Evolutionary conservation across 2,329 filamentous ascomycete species (phyloP), one percentile per base, ranked within the genome.

Genomic region (Diplodia corticola): DNA sequence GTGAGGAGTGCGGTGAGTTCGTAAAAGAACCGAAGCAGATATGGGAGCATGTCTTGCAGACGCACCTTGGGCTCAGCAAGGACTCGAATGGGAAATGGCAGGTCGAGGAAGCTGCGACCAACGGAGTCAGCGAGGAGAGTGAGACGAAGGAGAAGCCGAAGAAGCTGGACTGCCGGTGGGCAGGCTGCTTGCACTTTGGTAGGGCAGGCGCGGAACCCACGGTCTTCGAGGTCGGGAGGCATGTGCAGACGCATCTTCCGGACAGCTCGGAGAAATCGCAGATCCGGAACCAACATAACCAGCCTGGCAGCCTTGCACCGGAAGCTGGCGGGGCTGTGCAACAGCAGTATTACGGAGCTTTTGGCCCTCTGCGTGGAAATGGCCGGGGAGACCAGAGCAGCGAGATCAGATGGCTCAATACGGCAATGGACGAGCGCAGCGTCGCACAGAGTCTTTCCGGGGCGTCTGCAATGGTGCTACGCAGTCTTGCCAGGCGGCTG

Each of bases 381-480:
- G 71, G 72, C n/a, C 76, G 64, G 6, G 69, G 72, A 12, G 35
- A 66, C 33, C 35, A 40, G 60, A 44, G 24, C 54, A 13, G 72
- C 24, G 71, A 77, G 50, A 73, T 77, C 69, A 72, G 75, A 40
- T 80, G 78, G 70, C 77, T 79, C 69, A 81, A 81, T 60, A 83
- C 82, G n/a, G 75, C 78, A 0, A 77, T 78, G 15, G 83, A 85
- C 68, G 83, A 85, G 69, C 74, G 75, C 4, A 74, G 73, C 30
- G 82, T 92, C 72, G 89, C 91, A 2, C 89, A 89, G 0, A 91
- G 91, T 5, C 88, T 94, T 40, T 90, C 91, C n/a, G 82, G 94
- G 6, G 91, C 89, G 64, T 89, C 90, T 2, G 88, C 90, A 15
- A 82, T 94, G 30, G 90, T 95, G 40, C 83, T 95, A 53, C 86